phyloP scores from a whole-genome alignment of 1,139 yeast genomes.

The Saccharomyces hybrid region DNA sequence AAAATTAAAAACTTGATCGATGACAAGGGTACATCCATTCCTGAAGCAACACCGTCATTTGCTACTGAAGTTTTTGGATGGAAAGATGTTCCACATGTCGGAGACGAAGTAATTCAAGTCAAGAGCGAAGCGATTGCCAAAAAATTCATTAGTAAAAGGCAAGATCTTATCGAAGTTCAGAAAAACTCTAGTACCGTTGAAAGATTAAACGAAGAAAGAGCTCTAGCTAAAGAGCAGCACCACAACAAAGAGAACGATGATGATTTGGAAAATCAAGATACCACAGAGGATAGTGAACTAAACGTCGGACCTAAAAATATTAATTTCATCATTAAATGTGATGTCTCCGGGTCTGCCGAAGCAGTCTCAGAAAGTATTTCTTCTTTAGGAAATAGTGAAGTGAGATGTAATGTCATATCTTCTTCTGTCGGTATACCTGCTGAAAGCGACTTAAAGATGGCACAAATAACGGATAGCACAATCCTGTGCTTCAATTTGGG shows the following conservation, averaged over 20 bases:
- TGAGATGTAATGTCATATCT: slow-evolving; percentile 56
- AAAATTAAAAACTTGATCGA: slow-evolving; percentile 74
- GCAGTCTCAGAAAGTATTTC: slow-evolving; percentile 68
- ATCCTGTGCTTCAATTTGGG: slow-evolving; percentile 70
- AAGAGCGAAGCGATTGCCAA: slow-evolving; percentile 67
- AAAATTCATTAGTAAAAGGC: slow-evolving; percentile 60
- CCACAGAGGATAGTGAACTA: slow-evolving; percentile 15
- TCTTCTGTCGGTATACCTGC: slow-evolving; percentile 82
- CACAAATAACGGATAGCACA: slow-evolving; percentile 64
- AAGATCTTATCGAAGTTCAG: slow-evolving; percentile 47
- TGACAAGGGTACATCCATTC: slow-evolving; percentile 58
- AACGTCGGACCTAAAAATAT: slow-evolving; percentile 34
- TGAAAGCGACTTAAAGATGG: slow-evolving; percentile 76
- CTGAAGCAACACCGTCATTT: slow-evolving; percentile 77
- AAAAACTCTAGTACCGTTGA: slow-evolving; percentile 63
- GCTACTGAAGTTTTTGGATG: slow-evolving; percentile 94
- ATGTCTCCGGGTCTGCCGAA: slow-evolving; percentile 68
- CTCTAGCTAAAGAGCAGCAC: slow-evolving; percentile 22
- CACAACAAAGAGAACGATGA: slow-evolving; percentile 38
- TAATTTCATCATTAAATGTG: slow-evolving; percentile 75
- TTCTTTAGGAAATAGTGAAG: slow-evolving; percentile 81
- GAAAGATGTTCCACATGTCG: slow-evolving; percentile 90
- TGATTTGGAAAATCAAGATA: slow-evolving; percentile 36
- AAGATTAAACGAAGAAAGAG: slow-evolving; percentile 53
- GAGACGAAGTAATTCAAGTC: slow-evolving; percentile 77